Evolutionary conservation across 2,329 filamentous ascomycete genomes (phyloP).

Genomic region (Diplodia mutila): DNA sequence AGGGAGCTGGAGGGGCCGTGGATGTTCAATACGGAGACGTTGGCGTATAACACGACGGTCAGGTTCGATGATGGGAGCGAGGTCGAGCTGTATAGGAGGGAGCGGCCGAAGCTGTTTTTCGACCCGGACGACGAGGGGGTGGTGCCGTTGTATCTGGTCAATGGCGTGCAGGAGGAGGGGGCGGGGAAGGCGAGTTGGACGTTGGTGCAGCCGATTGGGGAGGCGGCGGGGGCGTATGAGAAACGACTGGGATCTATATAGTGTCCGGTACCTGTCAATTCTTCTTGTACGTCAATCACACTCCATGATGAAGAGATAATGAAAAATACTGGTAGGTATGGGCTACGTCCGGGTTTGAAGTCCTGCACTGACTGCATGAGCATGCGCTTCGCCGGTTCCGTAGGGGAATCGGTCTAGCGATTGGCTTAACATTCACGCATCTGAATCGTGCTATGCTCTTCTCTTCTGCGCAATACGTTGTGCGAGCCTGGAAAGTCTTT

Average conservation of each 20-base stretch:
- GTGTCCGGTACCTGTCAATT: too few species aligned
- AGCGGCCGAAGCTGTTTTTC: conserved; percentile 56
- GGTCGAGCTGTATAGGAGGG: conserved; percentile 49
- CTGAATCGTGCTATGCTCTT: too few species aligned
- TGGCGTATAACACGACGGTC: conserved; percentile 36
- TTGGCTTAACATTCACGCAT: background rate
- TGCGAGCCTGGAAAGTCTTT: background rate
- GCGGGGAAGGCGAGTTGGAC: conserved; percentile 42
- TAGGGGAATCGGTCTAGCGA: too few species aligned
- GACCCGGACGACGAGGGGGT: conserved; percentile 50
- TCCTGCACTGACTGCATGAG: too few species aligned
- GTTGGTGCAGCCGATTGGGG: conserved; percentile 48
- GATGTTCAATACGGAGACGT: conserved; percentile 38
- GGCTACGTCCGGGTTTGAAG: too few species aligned
- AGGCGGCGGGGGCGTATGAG: conserved; percentile 24
- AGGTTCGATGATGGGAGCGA: conserved; percentile 47
- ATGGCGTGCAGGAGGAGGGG: conserved; percentile 51
- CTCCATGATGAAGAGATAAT: too few species aligned
- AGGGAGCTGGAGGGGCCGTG: conserved; percentile 36
- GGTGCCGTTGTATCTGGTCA: conserved; percentile 53
- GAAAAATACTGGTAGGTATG: too few species aligned
- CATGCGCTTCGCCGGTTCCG: too few species aligned
- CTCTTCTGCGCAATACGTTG: too few species aligned
- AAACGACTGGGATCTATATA: too few species aligned
- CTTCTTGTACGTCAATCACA: too few species aligned